phyloP scores from a whole-genome alignment of 2,329 filamentous ascomycete genomes.

The Ascosphaera pollenicola region DNA sequence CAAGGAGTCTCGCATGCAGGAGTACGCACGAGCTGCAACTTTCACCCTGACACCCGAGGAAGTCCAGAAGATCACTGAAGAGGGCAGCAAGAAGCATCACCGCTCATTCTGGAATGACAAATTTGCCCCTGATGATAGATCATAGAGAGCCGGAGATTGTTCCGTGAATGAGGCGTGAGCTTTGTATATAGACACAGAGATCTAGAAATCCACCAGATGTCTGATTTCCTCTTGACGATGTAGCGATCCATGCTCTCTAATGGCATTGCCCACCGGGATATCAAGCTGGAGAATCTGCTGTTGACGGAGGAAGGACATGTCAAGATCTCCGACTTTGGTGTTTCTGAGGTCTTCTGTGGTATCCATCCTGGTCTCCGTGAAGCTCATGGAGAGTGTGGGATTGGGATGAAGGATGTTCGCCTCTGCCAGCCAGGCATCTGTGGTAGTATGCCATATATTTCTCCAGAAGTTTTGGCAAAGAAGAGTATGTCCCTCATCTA shows the following conservation, averaged over 20 bases:
- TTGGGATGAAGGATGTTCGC: slow-evolving; percentile 47
- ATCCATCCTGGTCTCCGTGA: slow-evolving; percentile 52
- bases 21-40: slow-evolving; percentile 31
- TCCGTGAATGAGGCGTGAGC: not conserved
- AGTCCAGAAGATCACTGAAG: slow-evolving; percentile 28
- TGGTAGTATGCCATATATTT: slow-evolving; percentile 69
- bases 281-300: slow-evolving; percentile 74
- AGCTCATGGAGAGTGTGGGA: slow-evolving; percentile 40
- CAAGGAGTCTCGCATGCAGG: slow-evolving; percentile 36
- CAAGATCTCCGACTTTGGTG: slow-evolving; percentile 83
- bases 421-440: slow-evolving; percentile 61
- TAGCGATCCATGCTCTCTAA: too few species aligned
- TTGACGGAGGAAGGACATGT: slow-evolving; percentile 59
- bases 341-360: slow-evolving; percentile 66
- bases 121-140: slow-evolving; percentile 23
- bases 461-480: slow-evolving; percentile 60
- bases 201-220: too few species aligned
- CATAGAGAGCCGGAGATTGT: slow-evolving; percentile 4
- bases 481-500: slow-evolving; percentile 18
- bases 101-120: slow-evolving; percentile 30
- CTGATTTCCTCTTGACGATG: too few species aligned
- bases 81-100: slow-evolving; percentile 28
- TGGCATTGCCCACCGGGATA: slow-evolving; percentile 74
- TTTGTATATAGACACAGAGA: too few species aligned
- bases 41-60: slow-evolving; percentile 38